Base-by-base conservation (phyloP, 1,139 yeast species). In the Suhomyces taliae region DNA sequence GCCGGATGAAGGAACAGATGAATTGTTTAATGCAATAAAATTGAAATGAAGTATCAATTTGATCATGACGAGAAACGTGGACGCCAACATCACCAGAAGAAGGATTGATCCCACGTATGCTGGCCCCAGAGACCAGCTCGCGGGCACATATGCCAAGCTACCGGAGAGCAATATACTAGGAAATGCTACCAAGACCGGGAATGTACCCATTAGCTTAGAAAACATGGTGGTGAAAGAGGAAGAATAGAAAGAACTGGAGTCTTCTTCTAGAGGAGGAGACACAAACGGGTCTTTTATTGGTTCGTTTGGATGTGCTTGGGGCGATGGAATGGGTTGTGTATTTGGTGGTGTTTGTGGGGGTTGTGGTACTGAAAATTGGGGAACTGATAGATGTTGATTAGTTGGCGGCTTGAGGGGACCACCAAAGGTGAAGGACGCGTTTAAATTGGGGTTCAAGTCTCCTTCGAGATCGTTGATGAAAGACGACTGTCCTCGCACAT, bases 161-260 rank as follows among this genome's bases (percentile, higher is more conserved):
- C 59, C 55, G 31, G 69, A 58, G 42, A 67, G 48, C 26, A 67
- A 53, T 35, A 65, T 50, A 38, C 65, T 57, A 6, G 70, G 65
- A 39, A 62, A 57, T 6, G 70, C 67, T 36, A 61, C 58, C 29
- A 67, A 53, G 12, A 65, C 59, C 1, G 71, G 71, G 37, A 67
- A 53, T 2, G 69, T 62, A n/a, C 61, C 60, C 41, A 64, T 40
- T 32, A 62, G 47, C 37, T 48, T 47, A 32, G 45, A 42, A 34
- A 51, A 40, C 7, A 43, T 14, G 10, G 49, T 27, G 24, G 27
- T 24, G n/a, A 19, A 19, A 4, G 24, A 19, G 24, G 24, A 2
- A 1, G 24, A 19, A 19, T 1, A 19, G 24, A 4, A 6, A 19
- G 24, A 19, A 19, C 6, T 19, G 24, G 24, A 19, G 15, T 27